These are phyloP conservation scores for Artemisia annua DNA, from an alignment of 129 eudicot genomes.

Conservation along the genomic window DNA sequence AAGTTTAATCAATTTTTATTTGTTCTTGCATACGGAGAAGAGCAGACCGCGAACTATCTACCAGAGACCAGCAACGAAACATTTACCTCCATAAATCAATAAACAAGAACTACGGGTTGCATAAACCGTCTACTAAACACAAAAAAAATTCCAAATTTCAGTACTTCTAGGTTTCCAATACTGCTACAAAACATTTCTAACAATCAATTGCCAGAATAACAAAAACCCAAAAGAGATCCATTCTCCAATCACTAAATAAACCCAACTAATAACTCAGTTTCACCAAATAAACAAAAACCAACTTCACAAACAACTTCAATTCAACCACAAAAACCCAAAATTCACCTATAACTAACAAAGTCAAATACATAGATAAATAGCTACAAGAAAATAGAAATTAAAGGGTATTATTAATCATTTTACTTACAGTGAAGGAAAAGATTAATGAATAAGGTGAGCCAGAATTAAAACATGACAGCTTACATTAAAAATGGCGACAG, in stretches of 20 bases:
- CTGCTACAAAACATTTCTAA: neutral
- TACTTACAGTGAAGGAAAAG: no score
- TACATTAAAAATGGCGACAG: neutral
- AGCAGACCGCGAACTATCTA: no score
- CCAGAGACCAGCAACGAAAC: no score
- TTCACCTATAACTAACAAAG: no score
- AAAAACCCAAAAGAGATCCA: neutral
- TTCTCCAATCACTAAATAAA: neutral
- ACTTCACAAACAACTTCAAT: neutral
- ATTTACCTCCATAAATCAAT: neutral
- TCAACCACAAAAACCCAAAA: neutral
- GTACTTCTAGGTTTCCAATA: neutral
- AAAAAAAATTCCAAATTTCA: neutral
- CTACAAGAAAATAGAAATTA: neutral
- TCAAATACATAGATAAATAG: no score
- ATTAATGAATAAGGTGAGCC: neutral
- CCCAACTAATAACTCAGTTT: neutral
- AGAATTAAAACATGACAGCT: neutral
- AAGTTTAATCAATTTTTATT: no score
- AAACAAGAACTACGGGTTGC: no score
- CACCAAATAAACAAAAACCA: neutral
- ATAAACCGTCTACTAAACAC: neutral
- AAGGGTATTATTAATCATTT: no score
- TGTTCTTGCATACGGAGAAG: no score
- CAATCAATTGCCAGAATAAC: neutral